These are phyloP conservation scores for Paecilomyces sp. DNA, from an alignment of 2,329 filamentous ascomycete species.

Conservation along the genomic window DNA sequence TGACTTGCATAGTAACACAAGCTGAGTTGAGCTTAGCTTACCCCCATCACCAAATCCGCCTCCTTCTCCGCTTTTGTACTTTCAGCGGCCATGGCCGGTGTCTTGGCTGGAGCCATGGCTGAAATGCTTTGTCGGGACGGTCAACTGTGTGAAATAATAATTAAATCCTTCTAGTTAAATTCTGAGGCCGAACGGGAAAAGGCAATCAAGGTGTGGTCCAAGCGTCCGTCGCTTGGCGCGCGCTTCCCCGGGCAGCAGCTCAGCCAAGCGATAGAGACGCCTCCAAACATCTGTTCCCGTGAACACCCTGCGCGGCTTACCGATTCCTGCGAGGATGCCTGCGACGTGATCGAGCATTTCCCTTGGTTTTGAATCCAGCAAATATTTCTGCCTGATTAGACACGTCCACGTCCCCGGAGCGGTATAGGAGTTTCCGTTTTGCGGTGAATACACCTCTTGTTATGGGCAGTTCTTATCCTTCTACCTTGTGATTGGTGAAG, in stretches of 20 bases:
- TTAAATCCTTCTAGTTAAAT: background rate
- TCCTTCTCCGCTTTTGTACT: constrained; percentile 31
- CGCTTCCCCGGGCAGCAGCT: constrained; percentile 7
- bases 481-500: constrained; percentile 7
- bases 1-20: background rate
- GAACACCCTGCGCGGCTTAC: background rate
- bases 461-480: background rate
- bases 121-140: background rate
- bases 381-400: background rate
- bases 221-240: constrained; percentile 27
- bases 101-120: constrained; percentile 2
- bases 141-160: background rate
- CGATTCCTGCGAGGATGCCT: background rate
- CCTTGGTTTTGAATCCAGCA: background rate
- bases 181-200: constrained; percentile 2
- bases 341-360: background rate
- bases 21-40: constrained; percentile 21
- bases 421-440: background rate
- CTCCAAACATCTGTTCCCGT: constrained; percentile 1
- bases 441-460: background rate
- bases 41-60: constrained; percentile 49
- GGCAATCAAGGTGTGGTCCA: constrained; percentile 32
- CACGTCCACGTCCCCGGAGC: background rate
- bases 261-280: background rate
- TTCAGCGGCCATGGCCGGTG: constrained; percentile 10